Conservation (phyloP, 257 asterid genomes). For the Solanum bulbocastanum region DNA sequence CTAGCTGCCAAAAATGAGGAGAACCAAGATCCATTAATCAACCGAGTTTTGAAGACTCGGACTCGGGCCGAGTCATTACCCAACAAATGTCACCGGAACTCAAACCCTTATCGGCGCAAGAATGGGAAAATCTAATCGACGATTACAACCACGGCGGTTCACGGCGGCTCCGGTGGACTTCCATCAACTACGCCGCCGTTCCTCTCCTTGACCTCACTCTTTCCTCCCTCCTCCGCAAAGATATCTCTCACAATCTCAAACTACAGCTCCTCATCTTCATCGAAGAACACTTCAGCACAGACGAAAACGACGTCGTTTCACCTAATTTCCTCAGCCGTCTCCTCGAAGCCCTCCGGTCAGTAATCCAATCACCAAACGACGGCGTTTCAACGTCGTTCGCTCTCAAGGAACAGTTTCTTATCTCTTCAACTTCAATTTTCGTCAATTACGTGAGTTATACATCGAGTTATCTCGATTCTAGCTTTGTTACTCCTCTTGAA, state of each 20-base stretch:
- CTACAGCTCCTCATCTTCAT: slow-evolving; percentile 65
- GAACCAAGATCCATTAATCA: background rate
- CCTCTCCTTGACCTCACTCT: slow-evolving; percentile 50
- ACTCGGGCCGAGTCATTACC: background rate
- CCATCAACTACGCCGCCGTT: slow-evolving; percentile 16
- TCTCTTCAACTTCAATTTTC: slow-evolving; percentile 56
- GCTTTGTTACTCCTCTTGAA: slow-evolving; percentile 13
- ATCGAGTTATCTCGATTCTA: background rate
- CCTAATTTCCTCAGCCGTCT: slow-evolving; percentile 23
- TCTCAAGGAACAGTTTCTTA: slow-evolving; percentile 70
- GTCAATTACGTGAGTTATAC: slow-evolving; percentile 9
- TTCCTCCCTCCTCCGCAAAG: slow-evolving; percentile 61
- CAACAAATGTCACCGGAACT: slow-evolving; percentile 7
- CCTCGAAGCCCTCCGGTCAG: slow-evolving; percentile 52
- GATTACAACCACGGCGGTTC: slow-evolving; percentile 60
- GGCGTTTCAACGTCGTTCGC: slow-evolving; percentile 31
- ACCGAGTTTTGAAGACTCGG: background rate
- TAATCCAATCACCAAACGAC: slow-evolving; percentile 68
- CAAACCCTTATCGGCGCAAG: slow-evolving; percentile 53
- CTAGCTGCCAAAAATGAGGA: background rate
- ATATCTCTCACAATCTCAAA: slow-evolving; percentile 50
- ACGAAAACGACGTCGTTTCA: slow-evolving; percentile 6
- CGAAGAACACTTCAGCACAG: slow-evolving; percentile 25
- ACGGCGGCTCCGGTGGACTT: slow-evolving; percentile 34
- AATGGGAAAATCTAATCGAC: slow-evolving; percentile 82